Conservation (phyloP, 305 asterid genomes). For the Ajuga reptans region DNA sequence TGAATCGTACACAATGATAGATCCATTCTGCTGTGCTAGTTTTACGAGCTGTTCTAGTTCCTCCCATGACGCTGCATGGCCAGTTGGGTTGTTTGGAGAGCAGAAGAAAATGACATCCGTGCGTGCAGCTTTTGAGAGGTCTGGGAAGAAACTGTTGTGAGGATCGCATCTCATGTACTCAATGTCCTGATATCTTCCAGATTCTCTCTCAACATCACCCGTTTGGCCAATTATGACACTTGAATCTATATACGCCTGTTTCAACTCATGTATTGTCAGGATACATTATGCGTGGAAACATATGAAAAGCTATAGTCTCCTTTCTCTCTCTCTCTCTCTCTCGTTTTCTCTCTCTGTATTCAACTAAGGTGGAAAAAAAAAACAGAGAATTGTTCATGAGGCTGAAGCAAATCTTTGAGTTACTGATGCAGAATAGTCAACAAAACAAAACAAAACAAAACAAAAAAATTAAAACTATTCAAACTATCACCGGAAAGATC, state of each 20-base stretch:
- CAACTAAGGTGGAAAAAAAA: not conserved
- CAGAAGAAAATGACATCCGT: slow-evolving; percentile 79
- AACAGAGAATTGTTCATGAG: not conserved
- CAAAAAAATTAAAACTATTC: not conserved
- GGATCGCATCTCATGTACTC: slow-evolving; percentile 68
- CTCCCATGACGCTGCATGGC: slow-evolving; percentile 64
- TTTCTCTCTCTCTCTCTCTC: too few relatives aligned
- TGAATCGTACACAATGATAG: slow-evolving; percentile 67
- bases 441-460: not conserved
- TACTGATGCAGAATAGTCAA: not conserved
- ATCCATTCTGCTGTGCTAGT: slow-evolving; percentile 68
- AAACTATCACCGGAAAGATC: slow-evolving; percentile 54
- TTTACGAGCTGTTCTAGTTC: slow-evolving; percentile 52
- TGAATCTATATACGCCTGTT: slow-evolving; percentile 78
- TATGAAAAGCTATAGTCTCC: too few relatives aligned
- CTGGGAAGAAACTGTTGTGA: slow-evolving; percentile 58
- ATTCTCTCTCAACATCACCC: slow-evolving; percentile 44
- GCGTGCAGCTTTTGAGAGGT: slow-evolving; percentile 42
- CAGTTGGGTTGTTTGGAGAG: slow-evolving; percentile 83
- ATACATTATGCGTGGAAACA: not conserved
- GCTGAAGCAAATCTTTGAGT: not conserved
- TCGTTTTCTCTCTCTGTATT: too few relatives aligned
- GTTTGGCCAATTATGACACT: slow-evolving; percentile 76
- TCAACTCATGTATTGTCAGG: not conserved
- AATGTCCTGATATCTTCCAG: slow-evolving; percentile 50